Evolutionary conservation across 2,329 filamentous ascomycete genomes (phyloP).

Genomic region (Stromatinia cepivora): DNA sequence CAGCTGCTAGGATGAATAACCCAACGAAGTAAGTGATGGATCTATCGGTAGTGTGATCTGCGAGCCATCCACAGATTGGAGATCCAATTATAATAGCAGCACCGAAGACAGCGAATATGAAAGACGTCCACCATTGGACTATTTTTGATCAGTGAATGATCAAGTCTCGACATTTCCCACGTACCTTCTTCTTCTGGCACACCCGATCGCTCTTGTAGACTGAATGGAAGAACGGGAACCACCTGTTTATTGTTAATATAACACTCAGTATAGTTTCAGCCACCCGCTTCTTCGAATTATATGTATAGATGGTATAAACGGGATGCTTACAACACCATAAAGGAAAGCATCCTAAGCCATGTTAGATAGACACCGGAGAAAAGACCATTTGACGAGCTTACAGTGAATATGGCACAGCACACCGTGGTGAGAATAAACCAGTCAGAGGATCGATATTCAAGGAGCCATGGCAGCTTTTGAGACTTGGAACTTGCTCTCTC

Average conservation of each 20-base stretch:
- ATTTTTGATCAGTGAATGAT: neutral
- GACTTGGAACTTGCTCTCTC: conserved; percentile 7
- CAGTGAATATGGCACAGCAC: conserved; percentile 25
- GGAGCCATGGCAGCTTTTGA: conserved; percentile 17
- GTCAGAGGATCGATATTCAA: conserved; percentile 31
- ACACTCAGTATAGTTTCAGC: neutral
- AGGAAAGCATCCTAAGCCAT: conserved; percentile 55
- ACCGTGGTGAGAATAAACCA: conserved; percentile 27
- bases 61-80: conserved; percentile 34
- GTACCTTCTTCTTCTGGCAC: conserved; percentile 45
- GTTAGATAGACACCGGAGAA: conserved; percentile 8
- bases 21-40: conserved; percentile 63
- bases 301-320: neutral
- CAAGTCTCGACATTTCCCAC: neutral
- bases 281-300: neutral
- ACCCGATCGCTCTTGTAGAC: conserved; percentile 56
- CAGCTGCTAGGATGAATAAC: conserved; percentile 42
- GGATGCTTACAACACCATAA: conserved; percentile 48
- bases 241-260: conserved; percentile 43
- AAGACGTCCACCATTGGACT: conserved; percentile 27
- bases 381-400: conserved; percentile 1
- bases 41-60: conserved; percentile 61
- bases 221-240: conserved; percentile 69
- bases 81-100: conserved; percentile 24
- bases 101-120: conserved; percentile 24